A percentile compares a stretch with the other conserved stretches of the same genome.
phyloP scores from a whole-genome alignment of 176 grass and related monocot species.

The Musa schizocarpa region DNA sequence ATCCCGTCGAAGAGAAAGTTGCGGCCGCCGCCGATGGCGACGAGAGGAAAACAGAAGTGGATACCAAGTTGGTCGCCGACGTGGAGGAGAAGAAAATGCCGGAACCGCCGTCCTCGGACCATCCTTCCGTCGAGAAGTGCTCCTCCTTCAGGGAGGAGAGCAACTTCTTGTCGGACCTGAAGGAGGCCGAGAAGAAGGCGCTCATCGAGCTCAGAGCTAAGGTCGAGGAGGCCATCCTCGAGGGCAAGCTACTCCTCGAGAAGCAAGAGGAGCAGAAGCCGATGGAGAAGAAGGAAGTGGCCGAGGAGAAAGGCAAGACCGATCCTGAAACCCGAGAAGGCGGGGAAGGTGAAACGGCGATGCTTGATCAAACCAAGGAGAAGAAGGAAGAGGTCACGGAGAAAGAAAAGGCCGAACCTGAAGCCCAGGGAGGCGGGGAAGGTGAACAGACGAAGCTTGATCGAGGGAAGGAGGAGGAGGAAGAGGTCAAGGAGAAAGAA shows the following conservation, averaged over 20 bases:
- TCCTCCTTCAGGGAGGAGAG: slow-evolving; percentile 84
- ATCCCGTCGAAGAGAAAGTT: not conserved
- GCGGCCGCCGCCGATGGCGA: not conserved
- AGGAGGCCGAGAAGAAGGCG: slow-evolving; percentile 69
- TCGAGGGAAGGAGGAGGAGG: slow-evolving; percentile 4
- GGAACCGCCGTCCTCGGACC: not conserved
- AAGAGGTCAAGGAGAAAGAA: not conserved
- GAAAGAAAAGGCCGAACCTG: not conserved
- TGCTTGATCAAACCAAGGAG: slow-evolving; percentile 7
- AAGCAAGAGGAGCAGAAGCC: slow-evolving; percentile 2
- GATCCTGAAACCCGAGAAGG: not conserved
- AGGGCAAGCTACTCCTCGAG: slow-evolving; percentile 35
- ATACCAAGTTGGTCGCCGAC: not conserved
- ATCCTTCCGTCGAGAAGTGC: slow-evolving; percentile 36
- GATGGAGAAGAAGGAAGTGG: slow-evolving; percentile 3
- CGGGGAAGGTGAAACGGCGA: not conserved
- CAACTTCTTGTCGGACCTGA: slow-evolving; percentile 70
- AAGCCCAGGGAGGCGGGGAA: not conserved
- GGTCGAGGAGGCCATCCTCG: slow-evolving; percentile 60
- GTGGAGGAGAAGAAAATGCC: slow-evolving; percentile 22
- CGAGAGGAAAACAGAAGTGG: not conserved
- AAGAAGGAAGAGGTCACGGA: not conserved
- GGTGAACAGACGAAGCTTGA: not conserved
- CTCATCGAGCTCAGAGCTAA: slow-evolving; percentile 57
- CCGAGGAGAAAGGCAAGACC: not conserved